Evolutionary conservation across 2,329 filamentous ascomycete genomes (phyloP).

Genomic region (Trichophyton verrucosum): DNA sequence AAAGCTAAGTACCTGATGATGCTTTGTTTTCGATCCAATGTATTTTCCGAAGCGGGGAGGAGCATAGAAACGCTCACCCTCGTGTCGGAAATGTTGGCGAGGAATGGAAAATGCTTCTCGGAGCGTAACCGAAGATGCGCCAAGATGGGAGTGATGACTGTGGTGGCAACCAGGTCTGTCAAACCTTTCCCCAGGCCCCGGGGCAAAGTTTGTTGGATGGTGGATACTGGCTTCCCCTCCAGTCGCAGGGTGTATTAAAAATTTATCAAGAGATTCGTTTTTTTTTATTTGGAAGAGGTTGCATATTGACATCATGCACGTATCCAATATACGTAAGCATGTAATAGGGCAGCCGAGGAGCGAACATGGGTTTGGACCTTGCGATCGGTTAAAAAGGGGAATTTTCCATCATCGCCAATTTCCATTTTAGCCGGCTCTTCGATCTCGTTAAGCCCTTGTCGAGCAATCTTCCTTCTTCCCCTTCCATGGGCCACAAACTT

Average conservation of each 20-base stretch:
- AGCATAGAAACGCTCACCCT: not conserved
- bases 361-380: not conserved
- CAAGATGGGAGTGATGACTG: not conserved
- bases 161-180: not conserved
- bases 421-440: constrained; percentile 1
- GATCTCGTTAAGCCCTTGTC: not conserved
- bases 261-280: not conserved
- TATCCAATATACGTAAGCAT: not conserved
- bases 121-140: constrained; percentile 3
- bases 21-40: constrained; percentile 1
- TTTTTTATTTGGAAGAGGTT: not conserved
- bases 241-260: not conserved
- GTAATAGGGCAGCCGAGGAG: not conserved
- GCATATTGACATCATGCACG: not conserved
- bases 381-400: constrained; percentile 4
- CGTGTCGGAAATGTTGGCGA: constrained; percentile 2
- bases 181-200: not conserved
- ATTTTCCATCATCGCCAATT: constrained; percentile 3
- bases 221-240: not conserved
- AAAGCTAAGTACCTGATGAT: not conserved
- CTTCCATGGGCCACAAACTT: not conserved
- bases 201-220: not conserved
- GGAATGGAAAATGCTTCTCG: constrained; percentile 2
- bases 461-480: not conserved
- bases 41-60: constrained; percentile 4